These are phyloP conservation scores for Alloascoidea hylecoeti DNA, from an alignment of 805 yeast species.

Conservation along the genomic window DNA sequence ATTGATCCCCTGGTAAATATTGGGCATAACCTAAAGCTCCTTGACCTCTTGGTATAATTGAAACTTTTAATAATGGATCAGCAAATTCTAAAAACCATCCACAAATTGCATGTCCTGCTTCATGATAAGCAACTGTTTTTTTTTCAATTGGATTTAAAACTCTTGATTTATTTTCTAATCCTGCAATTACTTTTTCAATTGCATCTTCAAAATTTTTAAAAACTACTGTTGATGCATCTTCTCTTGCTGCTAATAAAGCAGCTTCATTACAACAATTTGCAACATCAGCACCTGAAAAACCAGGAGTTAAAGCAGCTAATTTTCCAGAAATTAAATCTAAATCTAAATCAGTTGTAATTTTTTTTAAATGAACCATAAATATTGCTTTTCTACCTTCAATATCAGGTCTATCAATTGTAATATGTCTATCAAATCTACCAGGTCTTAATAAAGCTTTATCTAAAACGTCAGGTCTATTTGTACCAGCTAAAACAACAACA, in stretches of 20 bases:
- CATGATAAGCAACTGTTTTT: slow-evolving; percentile 82
- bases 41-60: slow-evolving; percentile 88
- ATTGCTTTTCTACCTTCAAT: slow-evolving; percentile 82
- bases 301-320: slow-evolving; percentile 86
- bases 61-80: slow-evolving; percentile 85
- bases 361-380: slow-evolving; percentile 63
- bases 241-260: slow-evolving; percentile 84
- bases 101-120: slow-evolving; percentile 94
- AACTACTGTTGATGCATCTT: slow-evolving; percentile 44
- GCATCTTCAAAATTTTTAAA: slow-evolving; percentile 79
- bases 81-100: slow-evolving; percentile 88
- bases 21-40: slow-evolving; percentile 97
- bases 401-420: slow-evolving; percentile 77
- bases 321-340: slow-evolving; percentile 61
- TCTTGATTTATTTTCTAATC: slow-evolving; percentile 77
- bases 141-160: slow-evolving; percentile 72
- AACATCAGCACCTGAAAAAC: slow-evolving; percentile 92
- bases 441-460: slow-evolving; percentile 89
- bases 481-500: slow-evolving; percentile 89
- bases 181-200: slow-evolving; percentile 88
- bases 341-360: slow-evolving; percentile 34
- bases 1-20: slow-evolving; percentile 82
- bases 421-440: slow-evolving; percentile 88
- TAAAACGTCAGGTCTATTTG: slow-evolving; percentile 82
- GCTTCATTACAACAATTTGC: slow-evolving; percentile 94